phyloP scores from a whole-genome alignment of 2,329 filamentous ascomycete species.

The Huntiella abstrusa region DNA sequence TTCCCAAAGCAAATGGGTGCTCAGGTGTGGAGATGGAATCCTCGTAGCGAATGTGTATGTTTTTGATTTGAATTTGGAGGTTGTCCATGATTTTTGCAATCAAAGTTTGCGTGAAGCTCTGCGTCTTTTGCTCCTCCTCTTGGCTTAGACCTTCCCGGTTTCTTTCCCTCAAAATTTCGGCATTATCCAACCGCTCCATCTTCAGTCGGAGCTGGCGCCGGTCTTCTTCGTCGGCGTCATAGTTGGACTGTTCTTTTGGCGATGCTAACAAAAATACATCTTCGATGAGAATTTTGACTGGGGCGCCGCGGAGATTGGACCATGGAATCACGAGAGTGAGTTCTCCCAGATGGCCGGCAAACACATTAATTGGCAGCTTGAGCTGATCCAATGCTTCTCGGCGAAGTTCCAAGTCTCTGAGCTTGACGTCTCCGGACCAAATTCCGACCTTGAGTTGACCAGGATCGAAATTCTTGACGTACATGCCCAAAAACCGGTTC shows the following conservation, averaged over 20 bases:
- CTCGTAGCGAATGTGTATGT: constrained; percentile 95
- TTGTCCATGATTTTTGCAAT: constrained; percentile 97
- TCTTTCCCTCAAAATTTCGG: constrained; percentile 80
- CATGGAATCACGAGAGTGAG: constrained; percentile 89
- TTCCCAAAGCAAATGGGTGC: constrained; percentile 80
- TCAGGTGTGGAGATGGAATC: constrained; percentile 89
- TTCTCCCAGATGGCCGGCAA: constrained; percentile 82
- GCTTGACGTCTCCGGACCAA: constrained; percentile 95
- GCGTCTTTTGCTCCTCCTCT: constrained; percentile 92
- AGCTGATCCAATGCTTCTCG: constrained; percentile 93
- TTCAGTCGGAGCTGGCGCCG: constrained; percentile 76
- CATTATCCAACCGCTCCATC: constrained; percentile 95
- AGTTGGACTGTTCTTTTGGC: constrained; percentile 86
- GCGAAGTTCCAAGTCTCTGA: constrained; percentile 79
- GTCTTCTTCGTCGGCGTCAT: constrained; percentile 84
- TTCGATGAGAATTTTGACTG: constrained; percentile 86
- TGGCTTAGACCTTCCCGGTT: constrained; percentile 83
- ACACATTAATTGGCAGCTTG: constrained; percentile 86
- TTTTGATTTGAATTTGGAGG: constrained; percentile 91
- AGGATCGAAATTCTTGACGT: constrained; percentile 98
- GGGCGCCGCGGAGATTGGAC: constrained; percentile 89
- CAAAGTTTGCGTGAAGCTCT: constrained; percentile 90
- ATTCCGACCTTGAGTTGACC: constrained; percentile 96
- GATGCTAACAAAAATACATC: constrained; percentile 92
- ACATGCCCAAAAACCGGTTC: constrained; percentile 98